Percentiles rank a stretch among this genome's conserved stretches.
phyloP scores from a whole-genome alignment of 805 yeast species.

The Starmerella floris region DNA sequence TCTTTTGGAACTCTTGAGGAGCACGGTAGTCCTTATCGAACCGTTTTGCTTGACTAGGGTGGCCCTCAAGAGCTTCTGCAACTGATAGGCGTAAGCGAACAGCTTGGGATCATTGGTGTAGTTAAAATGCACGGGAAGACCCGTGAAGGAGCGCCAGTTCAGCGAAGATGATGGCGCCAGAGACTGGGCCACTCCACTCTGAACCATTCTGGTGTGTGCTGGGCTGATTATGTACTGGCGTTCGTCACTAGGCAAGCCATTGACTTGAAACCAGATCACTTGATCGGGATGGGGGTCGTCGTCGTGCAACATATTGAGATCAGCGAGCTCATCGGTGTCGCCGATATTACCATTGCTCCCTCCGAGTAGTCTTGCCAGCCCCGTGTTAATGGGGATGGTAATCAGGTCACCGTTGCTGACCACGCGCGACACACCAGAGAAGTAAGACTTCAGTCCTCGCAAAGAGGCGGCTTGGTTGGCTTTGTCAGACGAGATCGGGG shows the following conservation, averaged over 20 bases:
- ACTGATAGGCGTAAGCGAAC: constrained; percentile 38
- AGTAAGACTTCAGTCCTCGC: constrained; percentile 45
- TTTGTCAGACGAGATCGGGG: constrained; percentile 55
- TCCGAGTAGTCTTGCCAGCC: constrained; percentile 45
- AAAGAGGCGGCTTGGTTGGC: constrained; percentile 48
- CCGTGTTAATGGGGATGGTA: constrained; percentile 64
- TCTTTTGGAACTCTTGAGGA: constrained; percentile 55
- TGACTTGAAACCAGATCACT: constrained; percentile 73
- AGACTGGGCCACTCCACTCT: constrained; percentile 41
- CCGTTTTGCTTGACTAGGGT: constrained; percentile 26
- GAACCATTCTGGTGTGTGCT: constrained; percentile 51
- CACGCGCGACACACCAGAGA: constrained; percentile 44
- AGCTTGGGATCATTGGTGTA: constrained; percentile 27
- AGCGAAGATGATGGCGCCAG: constrained; percentile 23
- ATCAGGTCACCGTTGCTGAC: constrained; percentile 54
- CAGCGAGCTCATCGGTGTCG: constrained; percentile 40
- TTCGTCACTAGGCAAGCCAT: constrained; percentile 10
- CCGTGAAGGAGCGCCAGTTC: constrained; percentile 38
- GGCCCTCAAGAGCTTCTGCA: constrained; percentile 45
- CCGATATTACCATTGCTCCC: constrained; percentile 20
- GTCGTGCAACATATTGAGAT: constrained; percentile 5
- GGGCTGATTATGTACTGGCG: constrained; percentile 48
- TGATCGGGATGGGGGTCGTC: constrained; percentile 37
- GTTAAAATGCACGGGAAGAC: constrained; percentile 29
- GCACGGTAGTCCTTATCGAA: constrained; percentile 44